A percentile compares a stretch with the other conserved stretches of the same genome.
Evolutionary conservation across 495 filamentous ascomycete species (phyloP).

Genomic region (Rostrohypoxylon terebratum): DNA sequence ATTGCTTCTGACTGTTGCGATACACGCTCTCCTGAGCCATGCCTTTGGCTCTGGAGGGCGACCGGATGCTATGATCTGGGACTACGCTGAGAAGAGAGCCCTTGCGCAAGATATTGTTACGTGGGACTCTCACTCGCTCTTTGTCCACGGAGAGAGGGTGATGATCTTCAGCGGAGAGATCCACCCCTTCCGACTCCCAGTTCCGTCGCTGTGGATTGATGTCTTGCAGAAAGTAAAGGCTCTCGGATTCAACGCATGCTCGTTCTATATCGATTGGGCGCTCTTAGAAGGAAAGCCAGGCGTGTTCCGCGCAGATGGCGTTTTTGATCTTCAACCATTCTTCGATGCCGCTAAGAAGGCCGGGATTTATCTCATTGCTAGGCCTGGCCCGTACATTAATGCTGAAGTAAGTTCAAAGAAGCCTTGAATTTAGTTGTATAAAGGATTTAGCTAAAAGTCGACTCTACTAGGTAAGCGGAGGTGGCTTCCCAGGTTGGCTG

Average conservation of each 20-base stretch:
- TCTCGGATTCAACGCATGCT: constrained; percentile 79
- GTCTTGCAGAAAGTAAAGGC: constrained; percentile 84
- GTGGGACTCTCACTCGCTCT: constrained; percentile 80
- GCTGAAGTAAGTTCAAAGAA: constrained; percentile 62
- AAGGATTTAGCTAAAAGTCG: neutral
- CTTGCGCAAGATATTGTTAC: constrained; percentile 59
- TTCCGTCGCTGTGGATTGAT: constrained; percentile 77
- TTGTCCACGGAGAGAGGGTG: constrained; percentile 75
- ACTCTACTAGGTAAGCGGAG: constrained; percentile 44
- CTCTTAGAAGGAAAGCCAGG: constrained; percentile 80
- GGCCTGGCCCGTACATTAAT: constrained; percentile 68
- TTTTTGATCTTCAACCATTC: constrained; percentile 76
- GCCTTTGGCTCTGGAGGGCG: constrained; percentile 27
- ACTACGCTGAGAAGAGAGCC: constrained; percentile 27
- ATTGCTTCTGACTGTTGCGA: constrained; percentile 24
- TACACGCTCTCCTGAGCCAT: constrained; percentile 37
- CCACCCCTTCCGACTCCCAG: constrained; percentile 80
- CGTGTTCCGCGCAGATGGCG: constrained; percentile 73
- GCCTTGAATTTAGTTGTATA: neutral
- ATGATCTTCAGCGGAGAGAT: constrained; percentile 81
- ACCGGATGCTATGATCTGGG: constrained; percentile 33
- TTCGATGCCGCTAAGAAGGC: constrained; percentile 75
- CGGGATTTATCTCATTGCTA: constrained; percentile 79
- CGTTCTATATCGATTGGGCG: constrained; percentile 83
- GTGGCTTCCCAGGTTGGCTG: constrained; percentile 57